These are phyloP conservation scores for Puccinia horiana DNA, from an alignment of 1,284 basidiomycete genomes.

Conservation along the genomic window DNA sequence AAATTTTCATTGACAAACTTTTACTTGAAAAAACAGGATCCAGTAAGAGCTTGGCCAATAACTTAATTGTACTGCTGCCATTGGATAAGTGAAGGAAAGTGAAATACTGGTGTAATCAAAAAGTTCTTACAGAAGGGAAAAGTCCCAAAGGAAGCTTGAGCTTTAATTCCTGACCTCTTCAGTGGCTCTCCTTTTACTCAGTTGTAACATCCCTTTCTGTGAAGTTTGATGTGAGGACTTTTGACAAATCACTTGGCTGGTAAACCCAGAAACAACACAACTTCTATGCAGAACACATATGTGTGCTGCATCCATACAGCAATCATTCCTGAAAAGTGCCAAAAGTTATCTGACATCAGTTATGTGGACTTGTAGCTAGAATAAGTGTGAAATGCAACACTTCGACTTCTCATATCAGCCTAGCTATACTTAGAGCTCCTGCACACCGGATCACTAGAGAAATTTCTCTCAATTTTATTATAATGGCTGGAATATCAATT, in stretches of 20 bases:
- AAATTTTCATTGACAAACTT: background rate
- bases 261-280: background rate
- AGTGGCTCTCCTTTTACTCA: too few relatives aligned
- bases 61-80: background rate
- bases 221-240: background rate
- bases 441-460: background rate
- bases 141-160: background rate
- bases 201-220: background rate
- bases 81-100: background rate
- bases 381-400: constrained; percentile 1
- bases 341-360: background rate
- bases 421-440: constrained; percentile 6
- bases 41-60: background rate
- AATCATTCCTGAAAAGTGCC: background rate
- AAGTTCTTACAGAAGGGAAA: background rate
- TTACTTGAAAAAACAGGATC: background rate
- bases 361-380: background rate
- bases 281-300: background rate
- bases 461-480: background rate
- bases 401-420: background rate
- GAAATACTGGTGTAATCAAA: background rate
- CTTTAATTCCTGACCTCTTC: background rate
- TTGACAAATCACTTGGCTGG: background rate
- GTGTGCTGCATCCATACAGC: background rate
- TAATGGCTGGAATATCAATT: background rate